Conservation (phyloP, 768 basidiomycete species). For the Amanita rimosa region DNA sequence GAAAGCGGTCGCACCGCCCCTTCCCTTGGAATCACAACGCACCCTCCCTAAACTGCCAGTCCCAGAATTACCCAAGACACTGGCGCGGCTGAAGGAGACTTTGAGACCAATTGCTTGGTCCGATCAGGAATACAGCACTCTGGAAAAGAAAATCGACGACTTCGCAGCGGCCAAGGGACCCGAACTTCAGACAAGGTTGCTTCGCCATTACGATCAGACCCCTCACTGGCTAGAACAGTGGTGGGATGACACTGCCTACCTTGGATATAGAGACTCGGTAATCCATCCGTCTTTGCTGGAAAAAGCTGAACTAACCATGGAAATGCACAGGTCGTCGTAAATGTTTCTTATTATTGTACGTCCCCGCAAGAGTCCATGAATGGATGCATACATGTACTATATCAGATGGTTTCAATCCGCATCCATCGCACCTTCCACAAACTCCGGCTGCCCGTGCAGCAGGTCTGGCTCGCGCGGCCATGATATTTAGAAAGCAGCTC, state of each 20-base stretch:
- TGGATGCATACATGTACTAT: constrained; percentile 7
- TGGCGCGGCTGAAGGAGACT: constrained; percentile 56
- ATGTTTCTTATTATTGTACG: constrained; percentile 92
- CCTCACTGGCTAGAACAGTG: constrained; percentile 87
- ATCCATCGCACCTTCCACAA: constrained; percentile 49
- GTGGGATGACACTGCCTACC: constrained; percentile 86
- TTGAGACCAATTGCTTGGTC: constrained; percentile 66
- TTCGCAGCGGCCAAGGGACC: constrained; percentile 40
- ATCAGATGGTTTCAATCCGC: constrained; percentile 66
- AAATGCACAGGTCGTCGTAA: constrained; percentile 56
- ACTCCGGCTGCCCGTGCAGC: constrained; percentile 60
- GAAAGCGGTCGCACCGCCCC: constrained; percentile 59
- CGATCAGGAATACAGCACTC: constrained; percentile 41
- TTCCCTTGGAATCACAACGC: constrained; percentile 57
- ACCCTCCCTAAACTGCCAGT: constrained; percentile 68
- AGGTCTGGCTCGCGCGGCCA: constrained; percentile 52
- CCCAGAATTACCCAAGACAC: constrained; percentile 52
- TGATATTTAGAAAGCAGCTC: constrained; percentile 63
- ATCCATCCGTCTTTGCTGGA: constrained; percentile 12
- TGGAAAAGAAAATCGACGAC: constrained; percentile 53
- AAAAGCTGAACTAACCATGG: background rate
- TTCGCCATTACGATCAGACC: constrained; percentile 38
- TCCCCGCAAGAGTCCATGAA: background rate
- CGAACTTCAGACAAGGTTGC: constrained; percentile 54
- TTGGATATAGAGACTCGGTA: constrained; percentile 80